phyloP scores from a whole-genome alignment of 345 rosid genomes.

The Camelina hispida region DNA sequence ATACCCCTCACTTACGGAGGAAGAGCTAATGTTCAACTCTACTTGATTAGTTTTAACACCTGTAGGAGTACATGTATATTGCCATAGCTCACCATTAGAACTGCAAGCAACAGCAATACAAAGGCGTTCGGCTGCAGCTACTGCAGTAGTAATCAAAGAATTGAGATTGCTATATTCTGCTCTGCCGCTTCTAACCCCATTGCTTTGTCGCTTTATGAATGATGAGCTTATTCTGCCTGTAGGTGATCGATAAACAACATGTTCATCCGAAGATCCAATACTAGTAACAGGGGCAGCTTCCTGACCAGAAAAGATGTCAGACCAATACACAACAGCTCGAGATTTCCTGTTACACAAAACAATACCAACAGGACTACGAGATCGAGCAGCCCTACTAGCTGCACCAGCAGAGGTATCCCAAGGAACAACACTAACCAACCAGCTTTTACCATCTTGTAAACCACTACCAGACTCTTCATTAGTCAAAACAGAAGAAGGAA shows the following conservation, averaged over 20 bases:
- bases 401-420: conserved; percentile 58
- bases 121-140: conserved; percentile 43
- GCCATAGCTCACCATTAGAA: conserved; percentile 81
- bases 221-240: conserved; percentile 45
- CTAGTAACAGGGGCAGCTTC: conserved; percentile 52
- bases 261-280: conserved; percentile 52
- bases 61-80: conserved; percentile 63
- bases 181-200: conserved; percentile 48
- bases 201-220: conserved; percentile 45
- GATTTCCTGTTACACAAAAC: conserved; percentile 68
- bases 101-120: conserved; percentile 75
- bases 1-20: conserved; percentile 64
- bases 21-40: conserved; percentile 46
- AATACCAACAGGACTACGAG: conserved; percentile 56
- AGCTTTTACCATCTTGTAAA: conserved; percentile 47
- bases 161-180: conserved; percentile 51
- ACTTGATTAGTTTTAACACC: conserved; percentile 52
- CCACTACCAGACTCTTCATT: conserved; percentile 42
- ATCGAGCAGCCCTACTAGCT: conserved; percentile 47
- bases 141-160: conserved; percentile 70
- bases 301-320: conserved; percentile 59
- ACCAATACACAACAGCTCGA: conserved; percentile 72
- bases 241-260: conserved; percentile 51
- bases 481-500: conserved; percentile 56
- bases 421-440: conserved; percentile 71